Conservation (phyloP, 495 filamentous ascomycete species). For the Massariosphaeria phaeospora region DNA sequence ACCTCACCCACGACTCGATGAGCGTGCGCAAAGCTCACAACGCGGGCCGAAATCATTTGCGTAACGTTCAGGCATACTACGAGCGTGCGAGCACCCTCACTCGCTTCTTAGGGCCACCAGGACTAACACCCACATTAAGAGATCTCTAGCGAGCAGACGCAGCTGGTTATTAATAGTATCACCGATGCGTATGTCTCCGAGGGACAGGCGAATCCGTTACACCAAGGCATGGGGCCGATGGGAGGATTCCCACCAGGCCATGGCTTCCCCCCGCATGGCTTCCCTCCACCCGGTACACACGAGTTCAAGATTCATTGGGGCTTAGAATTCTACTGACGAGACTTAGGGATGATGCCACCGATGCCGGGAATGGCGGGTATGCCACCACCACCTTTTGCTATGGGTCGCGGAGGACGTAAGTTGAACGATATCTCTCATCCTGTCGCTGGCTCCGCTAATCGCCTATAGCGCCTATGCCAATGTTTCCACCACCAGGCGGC, state of each 20-base stretch:
- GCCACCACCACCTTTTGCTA: conserved; percentile 37
- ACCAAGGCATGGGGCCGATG: conserved; percentile 44
- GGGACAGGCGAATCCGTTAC: conserved; percentile 84
- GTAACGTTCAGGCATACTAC: conserved; percentile 98
- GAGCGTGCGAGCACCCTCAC: conserved; percentile 61
- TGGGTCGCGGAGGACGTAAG: conserved; percentile 35
- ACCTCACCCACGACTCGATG: conserved; percentile 99
- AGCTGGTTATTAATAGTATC: conserved; percentile 96
- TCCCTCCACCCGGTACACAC: conserved; percentile 49
- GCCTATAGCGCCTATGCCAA: conserved; percentile 1
- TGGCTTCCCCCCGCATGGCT: conserved; percentile 48
- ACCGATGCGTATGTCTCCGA: conserved; percentile 91
- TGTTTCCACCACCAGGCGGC: conserved; percentile 5
- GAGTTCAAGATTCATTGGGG: conserved; percentile 48
- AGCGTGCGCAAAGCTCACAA: conserved; percentile 98
- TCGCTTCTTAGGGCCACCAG: not conserved
- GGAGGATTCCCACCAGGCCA: conserved; percentile 43
- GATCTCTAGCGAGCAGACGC: conserved; percentile 97
- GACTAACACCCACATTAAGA: conserved; percentile 48
- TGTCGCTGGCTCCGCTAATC: not conserved
- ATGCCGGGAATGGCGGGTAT: conserved; percentile 39
- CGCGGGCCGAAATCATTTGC: conserved; percentile 88
- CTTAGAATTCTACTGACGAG: conserved; percentile 36
- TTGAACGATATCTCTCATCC: conserved; percentile 5
- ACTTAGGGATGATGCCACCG: conserved; percentile 8